phyloP scores from a whole-genome alignment of 495 filamentous ascomycete genomes.

The Coniosporium apollinis region DNA sequence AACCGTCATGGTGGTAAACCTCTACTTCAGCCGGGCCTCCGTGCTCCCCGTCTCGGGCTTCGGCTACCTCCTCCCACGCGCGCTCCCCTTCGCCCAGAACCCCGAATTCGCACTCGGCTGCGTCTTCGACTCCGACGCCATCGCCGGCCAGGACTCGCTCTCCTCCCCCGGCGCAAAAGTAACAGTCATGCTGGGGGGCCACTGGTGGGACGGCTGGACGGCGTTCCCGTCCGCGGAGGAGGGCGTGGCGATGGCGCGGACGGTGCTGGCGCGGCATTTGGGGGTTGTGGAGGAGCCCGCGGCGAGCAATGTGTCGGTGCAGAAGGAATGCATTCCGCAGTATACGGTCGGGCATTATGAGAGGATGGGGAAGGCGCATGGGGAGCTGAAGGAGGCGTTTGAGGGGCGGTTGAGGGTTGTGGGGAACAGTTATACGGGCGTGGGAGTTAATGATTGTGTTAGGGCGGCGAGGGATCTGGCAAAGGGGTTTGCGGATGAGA shows the following conservation, averaged over 20 bases:
- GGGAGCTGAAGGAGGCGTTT: constrained; percentile 39
- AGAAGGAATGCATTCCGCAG: constrained; percentile 75
- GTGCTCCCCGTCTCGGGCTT: constrained; percentile 57
- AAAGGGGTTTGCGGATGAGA: constrained; percentile 17
- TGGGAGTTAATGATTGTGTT: constrained; percentile 52
- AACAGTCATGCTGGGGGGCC: constrained; percentile 89
- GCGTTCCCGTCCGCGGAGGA: constrained; percentile 42
- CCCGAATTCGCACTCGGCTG: constrained; percentile 76
- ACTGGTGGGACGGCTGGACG: constrained; percentile 64
- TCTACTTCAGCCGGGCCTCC: constrained; percentile 54
- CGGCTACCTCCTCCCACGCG: constrained; percentile 73
- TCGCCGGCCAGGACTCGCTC: constrained; percentile 28
- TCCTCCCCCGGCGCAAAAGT: constrained; percentile 57
- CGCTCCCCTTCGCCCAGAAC: constrained; percentile 53
- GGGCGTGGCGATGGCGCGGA: constrained; percentile 48
- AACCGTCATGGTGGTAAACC: constrained; percentile 80
- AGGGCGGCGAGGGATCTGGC: constrained; percentile 29
- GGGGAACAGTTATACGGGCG: constrained; percentile 55
- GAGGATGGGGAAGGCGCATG: constrained; percentile 41
- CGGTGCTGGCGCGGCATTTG: constrained; percentile 56
- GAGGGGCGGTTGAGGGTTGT: constrained; percentile 51
- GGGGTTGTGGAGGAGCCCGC: constrained; percentile 42
- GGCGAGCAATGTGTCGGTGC: constrained; percentile 41
- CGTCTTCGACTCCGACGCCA: constrained; percentile 62
- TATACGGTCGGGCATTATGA: constrained; percentile 60